phyloP scores from a whole-genome alignment of 140 eudicot species.

The Cichorium intybus region DNA sequence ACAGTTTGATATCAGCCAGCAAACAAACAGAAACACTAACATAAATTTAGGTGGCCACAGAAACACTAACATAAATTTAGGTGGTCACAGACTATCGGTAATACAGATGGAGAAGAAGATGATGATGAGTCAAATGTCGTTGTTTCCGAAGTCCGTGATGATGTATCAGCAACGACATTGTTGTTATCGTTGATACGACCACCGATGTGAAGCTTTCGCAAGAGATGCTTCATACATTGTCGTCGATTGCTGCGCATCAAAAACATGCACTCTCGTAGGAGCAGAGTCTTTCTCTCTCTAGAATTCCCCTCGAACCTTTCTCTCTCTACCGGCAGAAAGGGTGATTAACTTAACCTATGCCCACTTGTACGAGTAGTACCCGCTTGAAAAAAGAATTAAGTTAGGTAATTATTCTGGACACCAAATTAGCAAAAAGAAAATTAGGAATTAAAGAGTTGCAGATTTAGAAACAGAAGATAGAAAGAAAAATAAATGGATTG shows the following conservation, averaged over 20 bases:
- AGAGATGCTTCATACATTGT: constrained; percentile 70
- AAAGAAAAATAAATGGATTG: too few relatives aligned
- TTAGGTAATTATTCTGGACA: background rate
- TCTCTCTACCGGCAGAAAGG: constrained; percentile 25
- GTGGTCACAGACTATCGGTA: too few relatives aligned
- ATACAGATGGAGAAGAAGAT: too few relatives aligned
- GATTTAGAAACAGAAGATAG: too few relatives aligned
- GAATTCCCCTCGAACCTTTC: constrained; percentile 9
- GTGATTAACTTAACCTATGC: constrained; percentile 33
- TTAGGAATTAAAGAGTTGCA: too few relatives aligned
- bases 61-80: too few relatives aligned
- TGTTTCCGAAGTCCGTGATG: constrained; percentile 26
- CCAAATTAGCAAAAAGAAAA: too few relatives aligned
- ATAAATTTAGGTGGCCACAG: too few relatives aligned
- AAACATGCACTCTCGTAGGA: background rate
- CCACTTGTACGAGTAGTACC: constrained; percentile 26
- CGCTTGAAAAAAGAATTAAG: constrained; percentile 6
- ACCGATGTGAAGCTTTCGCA: constrained; percentile 88
- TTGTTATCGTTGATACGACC: constrained; percentile 30
- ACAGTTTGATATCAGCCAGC: too few relatives aligned
- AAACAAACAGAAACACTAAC: too few relatives aligned
- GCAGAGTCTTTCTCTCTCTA: constrained; percentile 32
- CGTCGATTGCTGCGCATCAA: constrained; percentile 42
- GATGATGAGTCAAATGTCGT: too few relatives aligned
- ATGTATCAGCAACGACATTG: constrained; percentile 23